Evolutionary conservation across 805 yeast species (phyloP), one percentile per base, ranked within the genome.

Genomic region (Nadsonia fulvescens): DNA sequence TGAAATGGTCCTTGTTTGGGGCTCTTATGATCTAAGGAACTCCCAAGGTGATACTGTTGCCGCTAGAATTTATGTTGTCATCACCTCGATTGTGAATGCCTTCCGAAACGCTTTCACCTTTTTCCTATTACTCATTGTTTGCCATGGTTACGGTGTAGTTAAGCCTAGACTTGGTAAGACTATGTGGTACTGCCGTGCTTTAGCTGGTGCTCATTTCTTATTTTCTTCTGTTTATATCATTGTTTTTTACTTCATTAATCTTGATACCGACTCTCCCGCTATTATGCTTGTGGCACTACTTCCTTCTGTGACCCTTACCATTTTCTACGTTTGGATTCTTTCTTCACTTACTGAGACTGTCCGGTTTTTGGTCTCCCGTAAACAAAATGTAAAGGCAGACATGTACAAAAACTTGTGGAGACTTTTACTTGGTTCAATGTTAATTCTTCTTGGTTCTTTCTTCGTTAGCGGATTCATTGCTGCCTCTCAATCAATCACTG

Each of bases 101-200:
- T 67, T 69, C 38, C 76, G 89, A 42, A 63, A 79, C 27, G 72
- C 94, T 1, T 78, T 81, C 47, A 77, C 94, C 5, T 75, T 86
- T 51, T 89, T 86, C 54, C 54, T 89, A 40, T 58, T 89, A 30
- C 58, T 86, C 36, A 73, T 81, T 40, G 86, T 89, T 30, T 63
- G 91, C 8, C 58, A 83, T 37, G 99, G 99, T 20, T 89, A 83
- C 51, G 95, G 96, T 35, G 82, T 89, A 24, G 96, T 89, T 25
- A 70, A 67, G 43, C 82, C 93, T 23, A 74, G 82, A 35, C 62
- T 89, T 33, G 77, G 82, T 24, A 66, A 67, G 47, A 66, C 67
- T 29, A 79, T 89, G 93, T 57, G 70, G 40, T 69, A 61, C 47
- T 68, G 79, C 46, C 63, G 70, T 40, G 47, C 68, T 8, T 58